Percentiles rank a stretch among this genome's conserved stretches.
phyloP scores from a whole-genome alignment of 169 alveolate species.

The Sarcocystis neurona region DNA sequence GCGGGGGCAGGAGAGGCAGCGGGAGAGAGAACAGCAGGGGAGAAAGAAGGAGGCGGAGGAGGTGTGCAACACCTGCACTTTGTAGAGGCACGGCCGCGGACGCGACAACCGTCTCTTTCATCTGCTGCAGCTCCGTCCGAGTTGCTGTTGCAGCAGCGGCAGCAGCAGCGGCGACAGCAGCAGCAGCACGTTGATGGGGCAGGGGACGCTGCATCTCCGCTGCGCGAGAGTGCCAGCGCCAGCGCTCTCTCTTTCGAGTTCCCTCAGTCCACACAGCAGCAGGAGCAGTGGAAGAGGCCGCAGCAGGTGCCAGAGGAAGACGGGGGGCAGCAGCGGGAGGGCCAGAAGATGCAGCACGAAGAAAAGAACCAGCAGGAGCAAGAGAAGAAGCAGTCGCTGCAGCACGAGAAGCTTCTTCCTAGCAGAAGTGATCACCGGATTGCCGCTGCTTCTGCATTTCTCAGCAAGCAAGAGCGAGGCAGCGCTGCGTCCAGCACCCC shows the following conservation, averaged over 20 bases:
- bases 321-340: neutral
- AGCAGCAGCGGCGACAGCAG: conserved; percentile 9
- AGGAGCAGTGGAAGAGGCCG: neutral
- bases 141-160: conserved; percentile 49
- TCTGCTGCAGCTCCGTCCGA: conserved; percentile 42
- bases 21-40: too few relatives aligned
- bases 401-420: too few relatives aligned
- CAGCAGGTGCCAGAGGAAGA: neutral
- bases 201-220: too few relatives aligned
- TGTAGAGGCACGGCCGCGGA: too few relatives aligned
- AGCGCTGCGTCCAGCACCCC: too few relatives aligned
- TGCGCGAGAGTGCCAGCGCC: neutral
- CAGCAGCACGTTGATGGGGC: too few relatives aligned
- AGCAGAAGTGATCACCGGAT: too few relatives aligned
- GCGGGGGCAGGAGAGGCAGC: too few relatives aligned
- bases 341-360: neutral
- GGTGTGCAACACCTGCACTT: too few relatives aligned
- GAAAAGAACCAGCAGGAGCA: neutral
- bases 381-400: neutral
- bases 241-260: neutral
- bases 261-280: neutral
- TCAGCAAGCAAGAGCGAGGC: too few relatives aligned
- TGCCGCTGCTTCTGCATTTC: too few relatives aligned
- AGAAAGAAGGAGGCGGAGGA: too few relatives aligned
- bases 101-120: neutral